A percentile compares a stretch with the other conserved stretches of the same genome.
These are phyloP conservation scores for Scenedesmus sp. DNA, from an alignment of 163 green algal genomes.

Conservation along the genomic window DNA sequence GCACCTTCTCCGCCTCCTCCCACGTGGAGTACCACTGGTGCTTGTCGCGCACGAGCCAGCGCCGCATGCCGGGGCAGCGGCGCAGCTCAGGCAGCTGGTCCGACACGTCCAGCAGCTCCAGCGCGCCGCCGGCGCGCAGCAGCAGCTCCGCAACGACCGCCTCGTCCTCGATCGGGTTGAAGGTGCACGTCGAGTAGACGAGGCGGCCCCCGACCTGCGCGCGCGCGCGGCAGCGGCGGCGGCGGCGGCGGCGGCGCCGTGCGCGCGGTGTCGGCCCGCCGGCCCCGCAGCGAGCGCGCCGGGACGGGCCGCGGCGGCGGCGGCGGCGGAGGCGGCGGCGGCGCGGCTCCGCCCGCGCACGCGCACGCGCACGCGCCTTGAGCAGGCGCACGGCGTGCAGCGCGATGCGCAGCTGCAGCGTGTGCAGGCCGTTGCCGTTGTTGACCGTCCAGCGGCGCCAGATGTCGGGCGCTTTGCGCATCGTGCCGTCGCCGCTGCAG, in stretches of 20 bases:
- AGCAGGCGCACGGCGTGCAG: conserved; percentile 81
- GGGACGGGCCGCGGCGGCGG: too few relatives aligned
- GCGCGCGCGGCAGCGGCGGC: too few relatives aligned
- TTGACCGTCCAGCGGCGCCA: conserved; percentile 88
- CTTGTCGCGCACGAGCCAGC: conserved; percentile 71
- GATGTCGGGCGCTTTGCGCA: conserved; percentile 97
- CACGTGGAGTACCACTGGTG: conserved; percentile 76
- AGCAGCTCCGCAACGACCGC: conserved; percentile 96
- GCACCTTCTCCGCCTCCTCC: conserved; percentile 60
- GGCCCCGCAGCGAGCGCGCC: too few relatives aligned
- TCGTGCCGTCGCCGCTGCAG: conserved; percentile 92
- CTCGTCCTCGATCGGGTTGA: conserved; percentile 99
- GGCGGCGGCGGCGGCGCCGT: too few relatives aligned
- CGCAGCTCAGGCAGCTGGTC: conserved; percentile 80
- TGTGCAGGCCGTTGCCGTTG: conserved; percentile 88
- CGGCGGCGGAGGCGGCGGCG: too few relatives aligned
- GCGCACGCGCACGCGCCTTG: too few relatives aligned
- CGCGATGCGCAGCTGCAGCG: conserved; percentile 92
- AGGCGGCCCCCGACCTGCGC: conserved; percentile 89
- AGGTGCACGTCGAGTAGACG: conserved; percentile 99
- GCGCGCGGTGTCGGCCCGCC: too few relatives aligned
- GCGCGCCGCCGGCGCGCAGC: conserved; percentile 58
- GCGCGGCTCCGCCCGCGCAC: too few relatives aligned
- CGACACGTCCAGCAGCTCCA: conserved; percentile 90
- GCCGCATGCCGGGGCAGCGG: conserved; percentile 74